These are phyloP conservation scores for Wickerhamiella sergipiensis DNA, from an alignment of 805 yeast species.

Conservation along the genomic window DNA sequence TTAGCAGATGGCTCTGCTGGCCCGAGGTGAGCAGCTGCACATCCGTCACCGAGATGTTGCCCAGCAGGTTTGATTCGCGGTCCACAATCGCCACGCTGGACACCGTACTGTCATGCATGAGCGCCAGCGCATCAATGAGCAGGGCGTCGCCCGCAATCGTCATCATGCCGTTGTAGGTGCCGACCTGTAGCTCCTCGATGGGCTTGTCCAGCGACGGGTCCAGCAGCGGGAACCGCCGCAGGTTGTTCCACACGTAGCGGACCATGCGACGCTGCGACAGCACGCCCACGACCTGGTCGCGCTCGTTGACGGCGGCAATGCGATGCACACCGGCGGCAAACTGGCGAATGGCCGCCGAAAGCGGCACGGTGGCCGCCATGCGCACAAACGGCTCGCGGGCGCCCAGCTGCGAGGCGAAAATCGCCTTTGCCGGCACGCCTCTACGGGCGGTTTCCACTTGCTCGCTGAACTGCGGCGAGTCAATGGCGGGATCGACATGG, in stretches of 20 bases:
- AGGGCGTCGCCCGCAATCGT: constrained; percentile 79
- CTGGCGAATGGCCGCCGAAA: constrained; percentile 66
- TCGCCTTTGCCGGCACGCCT: constrained; percentile 86
- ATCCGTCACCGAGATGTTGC: constrained; percentile 90
- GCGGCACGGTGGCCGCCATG: constrained; percentile 44
- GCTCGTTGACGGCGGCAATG: constrained; percentile 56
- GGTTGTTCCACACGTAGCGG: constrained; percentile 82
- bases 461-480: constrained; percentile 24
- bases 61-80: constrained; percentile 56
- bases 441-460: constrained; percentile 52
- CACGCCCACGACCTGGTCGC: constrained; percentile 57
- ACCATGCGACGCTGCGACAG: constrained; percentile 83
- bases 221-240: constrained; percentile 68
- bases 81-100: constrained; percentile 91
- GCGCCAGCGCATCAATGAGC: constrained; percentile 71
- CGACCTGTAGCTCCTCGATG: constrained; percentile 61
- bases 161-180: constrained; percentile 50
- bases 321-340: constrained; percentile 95
- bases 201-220: constrained; percentile 54
- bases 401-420: constrained; percentile 69
- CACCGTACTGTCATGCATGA: constrained; percentile 73
- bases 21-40: constrained; percentile 78
- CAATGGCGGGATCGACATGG: constrained; percentile 32
- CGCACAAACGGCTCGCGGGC: constrained; percentile 71
- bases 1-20: constrained; percentile 70